phyloP scores from a whole-genome alignment of 2,329 filamentous ascomycete genomes.

The Beauveria pseudobassiana region DNA sequence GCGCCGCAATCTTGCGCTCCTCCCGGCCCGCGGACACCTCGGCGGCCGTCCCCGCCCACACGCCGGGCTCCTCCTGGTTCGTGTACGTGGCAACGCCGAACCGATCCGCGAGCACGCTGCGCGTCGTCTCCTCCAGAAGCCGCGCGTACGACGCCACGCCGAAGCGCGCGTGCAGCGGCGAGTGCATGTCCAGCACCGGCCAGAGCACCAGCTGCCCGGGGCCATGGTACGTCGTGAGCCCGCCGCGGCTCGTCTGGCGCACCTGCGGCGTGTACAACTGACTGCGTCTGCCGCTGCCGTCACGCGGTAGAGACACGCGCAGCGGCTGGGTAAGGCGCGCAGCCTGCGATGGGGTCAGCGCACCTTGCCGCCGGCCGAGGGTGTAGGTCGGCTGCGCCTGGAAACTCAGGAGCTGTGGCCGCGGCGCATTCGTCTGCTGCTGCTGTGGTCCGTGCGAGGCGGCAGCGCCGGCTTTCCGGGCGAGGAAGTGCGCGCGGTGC shows the following conservation, averaged over 20 bases:
- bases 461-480: constrained; percentile 29
- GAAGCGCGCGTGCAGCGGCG: constrained; percentile 46
- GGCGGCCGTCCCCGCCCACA: constrained; percentile 54
- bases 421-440: constrained; percentile 31
- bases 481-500: constrained; percentile 26
- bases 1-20: constrained; percentile 72
- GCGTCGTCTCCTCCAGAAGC: constrained; percentile 69
- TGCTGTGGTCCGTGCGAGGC: constrained; percentile 10
- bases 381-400: constrained; percentile 80
- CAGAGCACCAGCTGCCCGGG: constrained; percentile 92
- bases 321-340: constrained; percentile 36
- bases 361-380: constrained; percentile 70
- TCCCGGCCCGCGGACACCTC: constrained; percentile 19
- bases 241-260: constrained; percentile 68
- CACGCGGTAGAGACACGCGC: constrained; percentile 19
- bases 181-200: constrained; percentile 75
- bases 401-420: constrained; percentile 73
- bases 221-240: constrained; percentile 90
- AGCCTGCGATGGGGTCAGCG: constrained; percentile 39
- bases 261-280: constrained; percentile 47
- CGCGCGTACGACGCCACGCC: constrained; percentile 71
- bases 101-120: constrained; percentile 47
- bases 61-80: constrained; percentile 72
- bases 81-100: constrained; percentile 52
- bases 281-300: constrained; percentile 18